These are phyloP conservation scores for Straminergon stramineum DNA, from an alignment of 225 moss, liverwort and hornwort species.

Conservation along the genomic window DNA sequence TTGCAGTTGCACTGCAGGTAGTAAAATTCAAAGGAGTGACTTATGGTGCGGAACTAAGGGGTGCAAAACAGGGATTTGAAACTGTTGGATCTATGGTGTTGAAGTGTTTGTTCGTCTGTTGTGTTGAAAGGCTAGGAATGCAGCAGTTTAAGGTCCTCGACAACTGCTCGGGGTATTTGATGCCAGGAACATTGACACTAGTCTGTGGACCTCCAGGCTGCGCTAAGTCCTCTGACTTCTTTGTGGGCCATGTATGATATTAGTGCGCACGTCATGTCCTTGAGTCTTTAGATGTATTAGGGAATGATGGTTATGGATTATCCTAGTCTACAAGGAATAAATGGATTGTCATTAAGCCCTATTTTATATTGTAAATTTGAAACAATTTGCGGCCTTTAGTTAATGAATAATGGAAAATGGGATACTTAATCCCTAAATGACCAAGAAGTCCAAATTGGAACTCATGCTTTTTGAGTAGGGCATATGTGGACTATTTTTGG, in stretches of 20 bases:
- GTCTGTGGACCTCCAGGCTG: slow-evolving; percentile 87
- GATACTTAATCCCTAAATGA: background rate
- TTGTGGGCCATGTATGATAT: background rate
- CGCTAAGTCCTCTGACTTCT: slow-evolving; percentile 23
- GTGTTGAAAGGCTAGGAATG: slow-evolving; percentile 42
- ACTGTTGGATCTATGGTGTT: slow-evolving; percentile 53
- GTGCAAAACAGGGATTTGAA: slow-evolving; percentile 50
- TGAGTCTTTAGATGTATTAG: background rate
- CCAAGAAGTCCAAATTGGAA: background rate
- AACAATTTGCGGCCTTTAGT: background rate
- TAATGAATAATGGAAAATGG: background rate
- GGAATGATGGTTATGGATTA: background rate
- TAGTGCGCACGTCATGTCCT: background rate
- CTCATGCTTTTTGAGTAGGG: background rate
- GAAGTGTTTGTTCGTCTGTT: slow-evolving; percentile 22
- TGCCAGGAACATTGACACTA: slow-evolving; percentile 85
- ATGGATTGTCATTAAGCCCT: background rate
- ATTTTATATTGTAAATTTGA: background rate
- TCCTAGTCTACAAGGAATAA: background rate
- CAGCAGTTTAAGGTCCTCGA: slow-evolving; percentile 58
- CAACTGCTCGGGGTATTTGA: slow-evolving; percentile 75
- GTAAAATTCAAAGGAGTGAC: slow-evolving; percentile 62
- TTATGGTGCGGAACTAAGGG: slow-evolving; percentile 35
- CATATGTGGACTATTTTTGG: background rate
- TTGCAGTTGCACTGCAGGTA: slow-evolving; percentile 31